phyloP scores from a whole-genome alignment of 192 early-diverging fungal genomes.

The Coemansia sp. region DNA sequence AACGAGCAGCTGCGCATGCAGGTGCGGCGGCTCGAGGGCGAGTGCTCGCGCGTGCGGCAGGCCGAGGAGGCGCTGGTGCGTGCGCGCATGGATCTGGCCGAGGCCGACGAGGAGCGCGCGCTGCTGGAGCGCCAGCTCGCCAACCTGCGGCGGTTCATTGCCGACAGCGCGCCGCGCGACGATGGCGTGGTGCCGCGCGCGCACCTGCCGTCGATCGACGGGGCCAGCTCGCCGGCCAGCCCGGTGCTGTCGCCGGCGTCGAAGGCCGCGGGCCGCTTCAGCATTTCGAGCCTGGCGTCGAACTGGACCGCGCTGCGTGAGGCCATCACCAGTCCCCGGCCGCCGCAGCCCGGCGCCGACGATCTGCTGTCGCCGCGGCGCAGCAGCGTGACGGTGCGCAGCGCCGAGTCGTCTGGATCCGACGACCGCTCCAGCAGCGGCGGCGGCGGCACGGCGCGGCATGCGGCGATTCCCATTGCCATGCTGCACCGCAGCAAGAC shows the following conservation, averaged over 20 bases:
- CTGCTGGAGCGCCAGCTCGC: slow-evolving; percentile 25
- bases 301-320: slow-evolving; percentile 38
- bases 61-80: slow-evolving; percentile 22
- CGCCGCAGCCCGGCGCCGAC: neutral
- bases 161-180: neutral
- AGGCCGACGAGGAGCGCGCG: slow-evolving; percentile 32
- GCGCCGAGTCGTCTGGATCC: slow-evolving; percentile 2
- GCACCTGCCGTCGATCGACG: slow-evolving; percentile 18
- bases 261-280: slow-evolving; percentile 19
- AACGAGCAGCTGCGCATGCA: slow-evolving; percentile 38
- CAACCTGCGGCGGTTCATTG: slow-evolving; percentile 36
- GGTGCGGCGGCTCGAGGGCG: slow-evolving; percentile 19
- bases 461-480: slow-evolving; percentile 32
- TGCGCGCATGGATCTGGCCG: slow-evolving; percentile 26
- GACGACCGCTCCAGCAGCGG: neutral
- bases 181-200: slow-evolving; percentile 10
- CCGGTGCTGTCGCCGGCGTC: neutral
- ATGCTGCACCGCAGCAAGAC: slow-evolving; percentile 48
- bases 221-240: neutral
- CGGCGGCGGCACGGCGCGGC: slow-evolving; percentile 5
- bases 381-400: slow-evolving; percentile 13
- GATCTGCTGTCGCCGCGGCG: slow-evolving; percentile 1
- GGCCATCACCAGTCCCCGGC: slow-evolving; percentile 34
- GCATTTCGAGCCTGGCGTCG: slow-evolving; percentile 37
- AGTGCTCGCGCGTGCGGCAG: neutral